Evolutionary conservation across 228 moss, liverwort and hornwort species (phyloP).

Genomic region (Sphagnum fallax): DNA sequence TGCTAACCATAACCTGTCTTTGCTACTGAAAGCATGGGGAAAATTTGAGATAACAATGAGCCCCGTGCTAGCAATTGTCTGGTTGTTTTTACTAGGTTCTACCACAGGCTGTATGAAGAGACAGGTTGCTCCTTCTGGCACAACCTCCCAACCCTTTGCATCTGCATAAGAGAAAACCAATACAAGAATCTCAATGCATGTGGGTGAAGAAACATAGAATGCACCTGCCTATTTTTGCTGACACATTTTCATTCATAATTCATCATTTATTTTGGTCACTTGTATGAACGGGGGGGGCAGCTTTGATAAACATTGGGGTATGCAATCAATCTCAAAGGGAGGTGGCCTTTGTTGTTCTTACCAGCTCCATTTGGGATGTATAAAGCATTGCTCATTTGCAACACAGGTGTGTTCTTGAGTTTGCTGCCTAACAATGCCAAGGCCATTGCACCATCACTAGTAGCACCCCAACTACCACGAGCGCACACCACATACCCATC

Average conservation of each 20-base stretch:
- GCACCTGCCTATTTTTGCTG: background rate
- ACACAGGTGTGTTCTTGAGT: slow-evolving; percentile 27
- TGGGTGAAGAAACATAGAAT: background rate
- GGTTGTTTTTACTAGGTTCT: slow-evolving; percentile 6
- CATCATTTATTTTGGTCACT: no score
- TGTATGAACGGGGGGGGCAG: background rate
- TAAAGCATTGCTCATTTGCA: slow-evolving; percentile 21
- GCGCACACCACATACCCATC: slow-evolving; percentile 41
- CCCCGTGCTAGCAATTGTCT: slow-evolving; percentile 8
- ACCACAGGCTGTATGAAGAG: slow-evolving; percentile 33
- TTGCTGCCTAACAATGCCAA: slow-evolving; percentile 26
- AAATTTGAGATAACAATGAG: slow-evolving; percentile 41
- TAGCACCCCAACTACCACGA: slow-evolving; percentile 39
- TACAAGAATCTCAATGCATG: background rate
- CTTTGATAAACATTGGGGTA: background rate
- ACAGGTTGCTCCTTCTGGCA: slow-evolving; percentile 35
- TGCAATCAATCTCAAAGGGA: background rate
- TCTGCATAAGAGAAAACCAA: slow-evolving; percentile 18
- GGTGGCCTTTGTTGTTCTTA: slow-evolving; percentile 3
- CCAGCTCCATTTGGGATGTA: slow-evolving; percentile 36
- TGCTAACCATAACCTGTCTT: slow-evolving; percentile 42
- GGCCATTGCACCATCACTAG: slow-evolving; percentile 8
- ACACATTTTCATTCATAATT: background rate
- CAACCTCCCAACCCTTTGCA: slow-evolving; percentile 37
- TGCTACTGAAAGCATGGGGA: slow-evolving; percentile 37